Base-by-base conservation (phyloP, 306 rosid species). In the Prunus mume region DNA sequence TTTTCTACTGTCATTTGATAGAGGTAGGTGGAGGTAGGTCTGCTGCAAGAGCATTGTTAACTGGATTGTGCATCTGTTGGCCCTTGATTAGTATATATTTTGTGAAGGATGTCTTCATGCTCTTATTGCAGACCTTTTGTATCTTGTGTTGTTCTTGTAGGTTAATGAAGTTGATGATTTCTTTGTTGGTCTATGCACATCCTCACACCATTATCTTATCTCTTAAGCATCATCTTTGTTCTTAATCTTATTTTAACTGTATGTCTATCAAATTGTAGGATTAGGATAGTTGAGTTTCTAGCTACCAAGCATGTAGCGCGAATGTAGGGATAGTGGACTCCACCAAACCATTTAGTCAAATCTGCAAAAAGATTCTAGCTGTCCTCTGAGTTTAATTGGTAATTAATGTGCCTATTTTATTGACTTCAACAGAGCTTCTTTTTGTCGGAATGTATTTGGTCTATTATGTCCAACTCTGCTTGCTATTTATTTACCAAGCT, bases 221-320 rank as follows among this genome's bases (percentile, higher is more conserved):
- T 38, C 43, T 38, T 38, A 38, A 38, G 43, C 9, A 7, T 7
- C 43, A 7, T 38, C 43, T 38, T 38, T 38, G 43, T 38, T 38
- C 43, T 7, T 38, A 6, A 38, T 38, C 43, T 38, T 38, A 38
- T 38, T 7, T 38, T 38, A 38, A 25, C 25, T 34, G 62, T 24
- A 2, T 4, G 15, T 18, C 57, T 20, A 12, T 28, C 69, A 17
- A 69, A 10, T n/a, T 46, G 46, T 25, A 57, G 1, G 28, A 22
- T 12, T 12, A 17, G 14, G 54, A 34, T 4, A 5, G 54, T 75
- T 85, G 60, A 76, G 73, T 56, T 76, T 69, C 73, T 64, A 69
- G 64, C 71, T 77, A 50, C 76, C 80, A 64, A 69, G 72, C 83
- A 75, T 80, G 85, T 80, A 86, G 86, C 91, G 86, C 82, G 66